These are phyloP conservation scores for Coemansia sp. DNA, from an alignment of 192 early-diverging fungal genomes.

Conservation along the genomic window DNA sequence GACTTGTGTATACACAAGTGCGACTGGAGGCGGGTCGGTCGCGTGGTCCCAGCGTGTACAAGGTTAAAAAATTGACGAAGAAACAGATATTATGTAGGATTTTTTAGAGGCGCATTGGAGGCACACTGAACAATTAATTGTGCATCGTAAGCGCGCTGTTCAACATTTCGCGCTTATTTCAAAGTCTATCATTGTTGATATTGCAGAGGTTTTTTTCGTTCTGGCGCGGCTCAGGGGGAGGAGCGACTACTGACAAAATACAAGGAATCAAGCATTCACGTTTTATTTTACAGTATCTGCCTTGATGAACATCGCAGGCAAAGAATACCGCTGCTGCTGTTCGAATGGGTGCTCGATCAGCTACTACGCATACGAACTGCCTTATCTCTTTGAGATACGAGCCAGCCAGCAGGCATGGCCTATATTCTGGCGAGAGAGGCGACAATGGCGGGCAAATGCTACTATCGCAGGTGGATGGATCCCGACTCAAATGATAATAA, in stretches of 20 bases:
- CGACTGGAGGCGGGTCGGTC: conserved; percentile 8
- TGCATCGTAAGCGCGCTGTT: conserved; percentile 2
- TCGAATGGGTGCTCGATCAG: neutral
- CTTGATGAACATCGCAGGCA: neutral
- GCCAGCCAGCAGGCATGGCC: neutral
- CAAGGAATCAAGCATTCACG: neutral
- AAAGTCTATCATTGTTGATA: neutral
- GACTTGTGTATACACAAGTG: conserved; percentile 6
- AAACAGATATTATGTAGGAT: neutral
- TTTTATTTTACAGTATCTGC: neutral
- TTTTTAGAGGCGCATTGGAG: conserved; percentile 5
- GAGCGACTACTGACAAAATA: too few relatives aligned
- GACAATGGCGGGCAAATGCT: neutral
- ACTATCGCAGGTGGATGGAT: conserved; percentile 5
- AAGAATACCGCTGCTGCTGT: neutral
- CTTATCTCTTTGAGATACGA: neutral
- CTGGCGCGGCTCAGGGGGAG: too few relatives aligned
- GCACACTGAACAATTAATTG: conserved; percentile 11
- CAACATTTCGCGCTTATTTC: conserved; percentile 4
- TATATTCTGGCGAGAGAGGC: neutral
- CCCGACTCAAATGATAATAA: neutral
- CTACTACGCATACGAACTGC: neutral
- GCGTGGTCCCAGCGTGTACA: conserved; percentile 3
- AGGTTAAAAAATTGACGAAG: conserved; percentile 10
- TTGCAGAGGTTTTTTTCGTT: neutral